These are phyloP conservation scores for Tulasnella sp. DNA, from an alignment of 768 basidiomycete species.

Conservation along the genomic window DNA sequence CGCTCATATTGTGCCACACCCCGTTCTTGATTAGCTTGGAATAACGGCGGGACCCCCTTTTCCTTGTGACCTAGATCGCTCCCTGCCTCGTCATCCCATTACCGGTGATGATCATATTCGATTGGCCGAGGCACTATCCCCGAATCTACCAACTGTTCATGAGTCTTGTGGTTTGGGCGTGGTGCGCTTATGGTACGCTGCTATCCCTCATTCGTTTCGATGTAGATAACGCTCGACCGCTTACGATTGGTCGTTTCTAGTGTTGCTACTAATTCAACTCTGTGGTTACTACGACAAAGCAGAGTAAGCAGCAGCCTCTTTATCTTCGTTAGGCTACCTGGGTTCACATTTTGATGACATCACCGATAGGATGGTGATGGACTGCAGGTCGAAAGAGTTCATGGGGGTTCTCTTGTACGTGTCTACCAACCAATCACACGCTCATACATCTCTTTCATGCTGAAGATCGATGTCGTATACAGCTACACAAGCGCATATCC, in stretches of 20 bases:
- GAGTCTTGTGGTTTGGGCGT: conserved; percentile 41
- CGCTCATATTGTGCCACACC: conserved; percentile 21
- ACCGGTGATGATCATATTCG: conserved; percentile 43
- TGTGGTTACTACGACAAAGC: conserved; percentile 40
- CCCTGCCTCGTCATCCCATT: conserved; percentile 41
- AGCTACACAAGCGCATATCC: conserved; percentile 44
- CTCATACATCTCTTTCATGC: conserved; percentile 20
- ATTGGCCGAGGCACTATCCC: conserved; percentile 41
- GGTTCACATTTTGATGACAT: background rate
- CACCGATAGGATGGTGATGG: background rate
- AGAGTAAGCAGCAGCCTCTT: no score
- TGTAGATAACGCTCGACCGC: no score
- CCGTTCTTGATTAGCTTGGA: background rate
- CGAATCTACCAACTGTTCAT: conserved; percentile 43
- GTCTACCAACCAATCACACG: background rate
- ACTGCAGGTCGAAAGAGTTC: conserved; percentile 46
- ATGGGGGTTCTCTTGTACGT: conserved; percentile 39
- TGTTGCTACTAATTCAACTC: conserved; percentile 34
- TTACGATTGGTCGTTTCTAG: background rate
- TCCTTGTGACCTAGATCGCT: conserved; percentile 11
- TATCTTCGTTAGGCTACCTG: no score
- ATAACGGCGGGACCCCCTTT: conserved; percentile 8
- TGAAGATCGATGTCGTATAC: background rate
- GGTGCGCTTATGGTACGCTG: conserved; percentile 37
- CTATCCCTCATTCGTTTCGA: no score